Evolutionary conservation across 257 asterid species (phyloP), one percentile per base, ranked within the genome.

Genomic region (Osmanthus fragrans): DNA sequence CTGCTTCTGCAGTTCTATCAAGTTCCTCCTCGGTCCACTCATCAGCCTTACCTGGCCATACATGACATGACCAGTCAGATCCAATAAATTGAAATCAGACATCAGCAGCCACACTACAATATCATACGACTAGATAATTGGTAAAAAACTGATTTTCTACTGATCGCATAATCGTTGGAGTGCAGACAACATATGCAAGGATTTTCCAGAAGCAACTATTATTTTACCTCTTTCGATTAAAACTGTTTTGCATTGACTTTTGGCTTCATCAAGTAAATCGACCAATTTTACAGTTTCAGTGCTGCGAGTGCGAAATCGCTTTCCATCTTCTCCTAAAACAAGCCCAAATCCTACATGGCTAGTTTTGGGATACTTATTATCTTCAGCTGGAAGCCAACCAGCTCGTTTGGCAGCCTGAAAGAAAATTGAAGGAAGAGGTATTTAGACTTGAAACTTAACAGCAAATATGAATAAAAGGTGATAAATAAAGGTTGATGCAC

Each of bases 301-400:
- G 85, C 94, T 87, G 72, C 99, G 94, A 60, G 98, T 96, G 2
- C 97, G 91, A 73, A 93, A 96, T 80, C 96, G 85, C 76, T 93
- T 96, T 82, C 97, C 97, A 75, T 96, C 99, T 56, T 89, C 97
- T 36, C 99, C 98, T 70, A 92, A 89, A 81, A 96, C 98, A 77
- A 93, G 89, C 76, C 98, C 99, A 87, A 92, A 92, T 13, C 97
- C 98, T 13, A 90, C 98, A 74, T 96, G 99, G 84, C 88, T 96
- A 68, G 83, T 82, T 87, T 83, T 96, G 42, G 98, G 98, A 81
- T 87, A 93, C 83, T 74, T 80, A 39, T 82, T 87, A 72, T 81
- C 93, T 8, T 87, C 93, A 74, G 86, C 80, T 60, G 98, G 98
- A 86, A 95, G 96, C 99, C 99, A 95, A 60, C 94, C 97, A 3